These are phyloP conservation scores for Penicillium paneum DNA, from an alignment of 2,329 filamentous ascomycete genomes.

Conservation along the genomic window DNA sequence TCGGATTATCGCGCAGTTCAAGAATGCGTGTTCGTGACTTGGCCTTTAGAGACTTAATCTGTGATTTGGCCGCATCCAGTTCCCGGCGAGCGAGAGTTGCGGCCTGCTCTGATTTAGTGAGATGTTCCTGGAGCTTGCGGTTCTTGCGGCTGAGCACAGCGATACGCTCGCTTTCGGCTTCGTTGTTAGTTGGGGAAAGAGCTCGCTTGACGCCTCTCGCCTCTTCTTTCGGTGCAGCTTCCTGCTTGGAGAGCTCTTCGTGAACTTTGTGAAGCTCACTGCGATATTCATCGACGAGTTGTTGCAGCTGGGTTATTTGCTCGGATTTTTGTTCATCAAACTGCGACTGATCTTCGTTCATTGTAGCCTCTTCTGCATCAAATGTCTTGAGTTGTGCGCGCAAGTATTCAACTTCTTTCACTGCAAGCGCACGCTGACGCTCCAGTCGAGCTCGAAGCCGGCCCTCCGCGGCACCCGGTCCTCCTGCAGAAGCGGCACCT, in stretches of 20 bases:
- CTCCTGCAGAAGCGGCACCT: slow-evolving; percentile 30
- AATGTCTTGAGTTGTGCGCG: slow-evolving; percentile 87
- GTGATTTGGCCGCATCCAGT: slow-evolving; percentile 66
- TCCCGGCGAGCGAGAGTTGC: slow-evolving; percentile 71
- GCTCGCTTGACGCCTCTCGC: slow-evolving; percentile 60
- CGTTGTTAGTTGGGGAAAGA: slow-evolving; percentile 54
- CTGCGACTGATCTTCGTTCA: slow-evolving; percentile 66
- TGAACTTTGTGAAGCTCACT: slow-evolving; percentile 72
- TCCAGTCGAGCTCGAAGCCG: slow-evolving; percentile 73
- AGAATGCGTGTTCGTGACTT: slow-evolving; percentile 77
- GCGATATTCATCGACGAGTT: slow-evolving; percentile 83
- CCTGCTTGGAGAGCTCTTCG: slow-evolving; percentile 66
- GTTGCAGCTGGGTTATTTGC: slow-evolving; percentile 77
- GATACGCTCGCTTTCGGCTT: slow-evolving; percentile 64
- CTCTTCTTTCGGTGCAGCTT: slow-evolving; percentile 45
- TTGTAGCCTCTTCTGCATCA: slow-evolving; percentile 81
- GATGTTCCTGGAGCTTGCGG: slow-evolving; percentile 75
- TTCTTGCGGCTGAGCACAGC: slow-evolving; percentile 85
- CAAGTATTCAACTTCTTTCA: slow-evolving; percentile 92
- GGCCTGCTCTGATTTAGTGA: slow-evolving; percentile 66
- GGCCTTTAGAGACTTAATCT: slow-evolving; percentile 65
- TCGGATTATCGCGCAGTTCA: slow-evolving; percentile 87
- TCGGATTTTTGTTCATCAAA: slow-evolving; percentile 72
- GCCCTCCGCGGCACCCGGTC: slow-evolving; percentile 55
- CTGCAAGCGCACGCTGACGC: slow-evolving; percentile 75